phyloP scores from a whole-genome alignment of 345 rosid species.

The Syzygium aqueum region DNA sequence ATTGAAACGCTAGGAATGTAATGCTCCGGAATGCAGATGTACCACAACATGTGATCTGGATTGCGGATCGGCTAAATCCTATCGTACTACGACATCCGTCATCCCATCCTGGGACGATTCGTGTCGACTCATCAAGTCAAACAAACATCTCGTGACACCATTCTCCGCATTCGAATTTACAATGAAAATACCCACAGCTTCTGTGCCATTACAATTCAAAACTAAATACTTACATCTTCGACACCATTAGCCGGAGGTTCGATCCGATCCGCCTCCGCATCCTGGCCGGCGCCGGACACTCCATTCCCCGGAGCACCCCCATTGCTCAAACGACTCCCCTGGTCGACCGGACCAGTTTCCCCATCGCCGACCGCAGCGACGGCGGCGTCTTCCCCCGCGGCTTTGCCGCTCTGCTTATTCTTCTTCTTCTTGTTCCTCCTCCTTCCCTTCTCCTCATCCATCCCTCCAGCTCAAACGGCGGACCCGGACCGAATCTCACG shows the following conservation, averaged over 20 bases:
- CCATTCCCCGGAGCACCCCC: conserved; percentile 3
- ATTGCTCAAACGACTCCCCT: conserved; percentile 11
- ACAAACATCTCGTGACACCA: neutral
- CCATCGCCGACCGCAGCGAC: neutral
- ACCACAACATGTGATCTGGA: neutral
- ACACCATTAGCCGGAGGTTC: neutral
- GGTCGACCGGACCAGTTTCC: conserved; percentile 9
- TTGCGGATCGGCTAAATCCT: neutral
- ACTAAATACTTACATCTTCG: neutral
- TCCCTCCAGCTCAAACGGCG: neutral
- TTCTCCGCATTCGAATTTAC: neutral
- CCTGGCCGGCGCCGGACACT: neutral
- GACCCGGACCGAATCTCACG: neutral
- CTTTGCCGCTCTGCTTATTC: conserved; percentile 4
- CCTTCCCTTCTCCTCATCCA: conserved; percentile 4
- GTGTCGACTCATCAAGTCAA: neutral
- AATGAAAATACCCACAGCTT: conserved; percentile 18
- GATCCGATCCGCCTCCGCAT: neutral
- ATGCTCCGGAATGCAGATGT: neutral
- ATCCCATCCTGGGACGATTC: neutral
- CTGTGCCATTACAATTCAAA: conserved; percentile 12
- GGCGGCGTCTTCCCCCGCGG: neutral
- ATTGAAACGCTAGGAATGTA: neutral
- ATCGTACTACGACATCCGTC: neutral
- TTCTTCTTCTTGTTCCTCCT: conserved; percentile 12